A percentile compares a stretch with the other conserved stretches of the same genome.
Evolutionary conservation across 805 yeast species (phyloP).

Genomic region (Candida orba): DNA sequence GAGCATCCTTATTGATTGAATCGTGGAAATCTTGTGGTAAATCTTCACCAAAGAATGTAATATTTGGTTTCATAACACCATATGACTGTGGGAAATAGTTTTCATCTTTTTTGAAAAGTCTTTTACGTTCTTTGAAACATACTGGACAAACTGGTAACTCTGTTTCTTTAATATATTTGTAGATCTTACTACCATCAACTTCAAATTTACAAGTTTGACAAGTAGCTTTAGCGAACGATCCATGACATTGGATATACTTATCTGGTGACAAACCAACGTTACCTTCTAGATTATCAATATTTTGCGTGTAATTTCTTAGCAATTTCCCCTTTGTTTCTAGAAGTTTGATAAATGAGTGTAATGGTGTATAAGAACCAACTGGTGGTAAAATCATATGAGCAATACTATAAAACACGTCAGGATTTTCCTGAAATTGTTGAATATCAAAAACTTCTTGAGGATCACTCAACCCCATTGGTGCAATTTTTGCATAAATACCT

Average conservation of each 20-base stretch:
- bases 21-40: constrained; percentile 66
- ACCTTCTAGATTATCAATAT: constrained; percentile 82
- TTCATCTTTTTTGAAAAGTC: constrained; percentile 23
- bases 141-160: constrained; percentile 68
- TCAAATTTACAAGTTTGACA: constrained; percentile 69
- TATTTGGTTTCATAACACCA: constrained; percentile 90
- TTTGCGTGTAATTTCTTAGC: constrained; percentile 82
- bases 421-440: constrained; percentile 64
- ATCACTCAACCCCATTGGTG: constrained; percentile 63
- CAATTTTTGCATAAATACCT: constrained; percentile 71
- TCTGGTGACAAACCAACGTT: constrained; percentile 65
- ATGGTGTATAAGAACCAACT: constrained; percentile 55
- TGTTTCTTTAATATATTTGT: constrained; percentile 46
- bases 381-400: constrained; percentile 84
- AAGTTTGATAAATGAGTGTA: constrained; percentile 72
- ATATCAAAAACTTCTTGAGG: constrained; percentile 89
- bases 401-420: constrained; percentile 74
- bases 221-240: constrained; percentile 83
- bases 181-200: constrained; percentile 61
- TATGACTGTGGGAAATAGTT: constrained; percentile 35
- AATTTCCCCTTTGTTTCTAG: constrained; percentile 72
- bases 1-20: constrained; percentile 49
- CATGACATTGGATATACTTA: constrained; percentile 82
- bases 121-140: constrained; percentile 43
- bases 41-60: constrained; percentile 85